A percentile compares a stretch with the other conserved stretches of the same genome.
Evolutionary conservation across 2,329 filamentous ascomycete species (phyloP).

Genomic region (Magnaporthiopsis poae): DNA sequence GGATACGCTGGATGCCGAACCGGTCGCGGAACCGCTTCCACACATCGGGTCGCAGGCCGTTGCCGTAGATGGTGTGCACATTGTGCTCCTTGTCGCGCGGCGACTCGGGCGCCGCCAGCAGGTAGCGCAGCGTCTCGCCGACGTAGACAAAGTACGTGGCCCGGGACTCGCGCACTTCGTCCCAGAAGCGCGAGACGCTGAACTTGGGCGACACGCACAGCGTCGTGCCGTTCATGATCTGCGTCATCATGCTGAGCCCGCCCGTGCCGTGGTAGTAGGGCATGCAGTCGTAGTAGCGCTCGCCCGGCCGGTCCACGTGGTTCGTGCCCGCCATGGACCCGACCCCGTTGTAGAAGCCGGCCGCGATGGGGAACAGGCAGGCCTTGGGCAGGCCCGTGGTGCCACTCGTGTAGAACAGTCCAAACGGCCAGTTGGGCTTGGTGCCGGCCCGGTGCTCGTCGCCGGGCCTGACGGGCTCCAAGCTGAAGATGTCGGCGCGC

Average conservation of each 20-base stretch:
- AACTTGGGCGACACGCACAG: conserved; percentile 58
- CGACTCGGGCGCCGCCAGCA: conserved; percentile 58
- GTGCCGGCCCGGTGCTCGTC: conserved; percentile 46
- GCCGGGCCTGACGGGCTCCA: conserved; percentile 40
- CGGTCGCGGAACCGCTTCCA: conserved; percentile 56
- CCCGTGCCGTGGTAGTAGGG: conserved; percentile 69
- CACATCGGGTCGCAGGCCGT: conserved; percentile 59
- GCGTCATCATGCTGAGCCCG: conserved; percentile 46
- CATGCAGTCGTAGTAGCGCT: conserved; percentile 70
- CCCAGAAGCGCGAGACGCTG: conserved; percentile 61
- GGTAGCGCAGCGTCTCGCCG: conserved; percentile 65
- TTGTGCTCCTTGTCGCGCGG: conserved; percentile 50
- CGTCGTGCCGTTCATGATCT: conserved; percentile 43
- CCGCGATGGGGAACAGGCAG: conserved; percentile 47
- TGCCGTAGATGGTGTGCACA: conserved; percentile 53
- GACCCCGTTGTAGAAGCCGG: conserved; percentile 21
- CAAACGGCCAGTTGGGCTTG: conserved; percentile 44
- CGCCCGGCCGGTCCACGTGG: conserved; percentile 25
- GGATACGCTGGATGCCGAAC: conserved; percentile 52
- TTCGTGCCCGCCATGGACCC: conserved; percentile 20
- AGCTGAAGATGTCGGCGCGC: conserved; percentile 15
- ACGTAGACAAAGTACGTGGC: conserved; percentile 69
- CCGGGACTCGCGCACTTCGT: conserved; percentile 55
- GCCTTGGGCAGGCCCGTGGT: conserved; percentile 70
- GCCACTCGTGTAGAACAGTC: conserved; percentile 62